These are phyloP conservation scores for Tricladium varicosporioides DNA, from an alignment of 2,329 filamentous ascomycete genomes.

Conservation along the genomic window DNA sequence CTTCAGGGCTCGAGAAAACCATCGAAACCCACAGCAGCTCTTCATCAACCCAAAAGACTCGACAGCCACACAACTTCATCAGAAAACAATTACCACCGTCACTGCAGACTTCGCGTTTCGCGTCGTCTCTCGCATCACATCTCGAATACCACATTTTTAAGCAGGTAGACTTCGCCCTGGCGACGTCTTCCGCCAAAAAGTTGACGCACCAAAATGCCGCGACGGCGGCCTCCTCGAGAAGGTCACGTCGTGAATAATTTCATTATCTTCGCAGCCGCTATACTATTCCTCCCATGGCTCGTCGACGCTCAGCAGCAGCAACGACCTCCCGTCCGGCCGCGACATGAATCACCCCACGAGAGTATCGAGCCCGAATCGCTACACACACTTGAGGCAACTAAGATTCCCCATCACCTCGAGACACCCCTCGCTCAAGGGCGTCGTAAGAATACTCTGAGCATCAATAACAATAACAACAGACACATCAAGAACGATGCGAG, in stretches of 20 bases:
- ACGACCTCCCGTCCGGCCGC: constrained; percentile 32
- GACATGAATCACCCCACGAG: constrained; percentile 33
- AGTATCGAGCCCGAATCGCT: constrained; percentile 25
- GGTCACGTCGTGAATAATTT: constrained; percentile 49
- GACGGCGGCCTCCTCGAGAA: constrained; percentile 59
- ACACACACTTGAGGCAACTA: constrained; percentile 30
- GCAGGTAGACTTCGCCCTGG: constrained; percentile 24
- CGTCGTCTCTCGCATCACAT: neutral
- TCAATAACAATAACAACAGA: constrained; percentile 25
- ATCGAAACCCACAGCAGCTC: no score
- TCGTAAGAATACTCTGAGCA: constrained; percentile 32
- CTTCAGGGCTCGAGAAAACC: no score
- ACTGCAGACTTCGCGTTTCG: neutral
- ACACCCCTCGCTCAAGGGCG: constrained; percentile 27
- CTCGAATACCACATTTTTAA: no score
- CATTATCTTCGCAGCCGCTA: constrained; percentile 52
- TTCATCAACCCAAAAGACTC: neutral
- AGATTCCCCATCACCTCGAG: constrained; percentile 31
- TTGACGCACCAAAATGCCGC: constrained; percentile 55
- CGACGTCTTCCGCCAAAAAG: constrained; percentile 28
- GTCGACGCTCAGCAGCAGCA: constrained; percentile 66
- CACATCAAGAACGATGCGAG: constrained; percentile 68
- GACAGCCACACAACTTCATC: neutral
- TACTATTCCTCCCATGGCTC: constrained; percentile 57
- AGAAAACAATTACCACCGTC: neutral